phyloP scores from a whole-genome alignment of 371 early-diverging fungal genomes.

The Phascolomyces articulosus region DNA sequence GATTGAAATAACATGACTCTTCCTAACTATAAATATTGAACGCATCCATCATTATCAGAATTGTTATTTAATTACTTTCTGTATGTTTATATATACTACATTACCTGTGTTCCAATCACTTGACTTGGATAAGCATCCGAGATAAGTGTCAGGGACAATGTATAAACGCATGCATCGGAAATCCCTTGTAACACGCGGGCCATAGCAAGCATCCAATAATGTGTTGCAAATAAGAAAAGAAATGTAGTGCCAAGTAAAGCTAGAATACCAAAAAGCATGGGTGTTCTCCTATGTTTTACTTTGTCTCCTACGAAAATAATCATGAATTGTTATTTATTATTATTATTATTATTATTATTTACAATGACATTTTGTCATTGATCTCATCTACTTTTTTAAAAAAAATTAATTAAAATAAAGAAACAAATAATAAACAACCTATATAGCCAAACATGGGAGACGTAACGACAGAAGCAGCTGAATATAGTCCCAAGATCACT shows the following conservation, averaged over 20 bases:
- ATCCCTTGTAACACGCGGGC: constrained; percentile 67
- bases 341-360: too few species aligned
- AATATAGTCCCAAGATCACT: not conserved
- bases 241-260: constrained; percentile 53
- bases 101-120: constrained; percentile 50
- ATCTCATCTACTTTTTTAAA: too few species aligned
- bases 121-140: constrained; percentile 54
- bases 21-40: constrained; percentile 43
- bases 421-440: not conserved
- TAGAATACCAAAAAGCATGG: constrained; percentile 60
- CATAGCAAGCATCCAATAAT: constrained; percentile 53
- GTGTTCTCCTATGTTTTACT: constrained; percentile 37
- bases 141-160: constrained; percentile 51
- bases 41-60: too few species aligned
- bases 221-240: constrained; percentile 52
- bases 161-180: constrained; percentile 59
- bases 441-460: not conserved
- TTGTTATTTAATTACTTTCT: not conserved
- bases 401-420: too few species aligned
- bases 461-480: not conserved
- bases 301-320: constrained; percentile 19
- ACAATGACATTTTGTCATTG: too few species aligned
- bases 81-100: not conserved
- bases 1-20: constrained; percentile 55
- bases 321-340: too few species aligned